A percentile compares a stretch with the other conserved stretches of the same genome.
Conservation (phyloP, 2,329 filamentous ascomycete genomes). For the Alternaria ethzedia region DNA sequence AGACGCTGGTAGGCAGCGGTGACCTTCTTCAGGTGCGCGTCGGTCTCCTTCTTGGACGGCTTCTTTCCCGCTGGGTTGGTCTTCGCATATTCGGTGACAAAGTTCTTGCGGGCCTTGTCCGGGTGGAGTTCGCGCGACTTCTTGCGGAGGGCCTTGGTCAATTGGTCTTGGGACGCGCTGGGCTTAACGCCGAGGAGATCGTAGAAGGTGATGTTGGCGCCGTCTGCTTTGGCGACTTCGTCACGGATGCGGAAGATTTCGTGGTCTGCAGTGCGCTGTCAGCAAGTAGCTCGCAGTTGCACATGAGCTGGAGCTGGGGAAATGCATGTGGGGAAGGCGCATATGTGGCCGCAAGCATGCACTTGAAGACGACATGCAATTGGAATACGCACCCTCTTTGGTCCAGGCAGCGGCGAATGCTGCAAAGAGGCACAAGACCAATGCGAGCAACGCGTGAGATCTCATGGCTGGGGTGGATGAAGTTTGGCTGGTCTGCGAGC, state of each 20-base stretch:
- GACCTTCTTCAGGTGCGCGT: slow-evolving; percentile 79
- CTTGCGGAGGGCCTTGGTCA: slow-evolving; percentile 93
- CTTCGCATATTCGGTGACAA: slow-evolving; percentile 69
- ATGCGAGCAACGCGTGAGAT: slow-evolving; percentile 65
- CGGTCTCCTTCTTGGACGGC: slow-evolving; percentile 76
- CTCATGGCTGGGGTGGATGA: slow-evolving; percentile 65
- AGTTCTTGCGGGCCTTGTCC: slow-evolving; percentile 90
- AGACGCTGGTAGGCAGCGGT: slow-evolving; percentile 83
- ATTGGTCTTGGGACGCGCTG: slow-evolving; percentile 80
- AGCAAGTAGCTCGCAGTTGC: slow-evolving; percentile 19
- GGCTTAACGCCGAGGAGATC: slow-evolving; percentile 81
- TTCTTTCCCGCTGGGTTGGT: slow-evolving; percentile 61
- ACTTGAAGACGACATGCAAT: slow-evolving; percentile 9
- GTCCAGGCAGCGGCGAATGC: slow-evolving; percentile 80
- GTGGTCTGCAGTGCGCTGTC: slow-evolving; percentile 68
- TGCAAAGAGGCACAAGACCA: slow-evolving; percentile 72
- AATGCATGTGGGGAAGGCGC: slow-evolving; percentile 16
- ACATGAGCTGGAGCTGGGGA: slow-evolving; percentile 25
- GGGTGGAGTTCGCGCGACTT: slow-evolving; percentile 84
- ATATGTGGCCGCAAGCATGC: slow-evolving; percentile 6
- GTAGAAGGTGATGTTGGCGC: slow-evolving; percentile 86
- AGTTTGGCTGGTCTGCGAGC: slow-evolving; percentile 24
- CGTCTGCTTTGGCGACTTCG: slow-evolving; percentile 79
- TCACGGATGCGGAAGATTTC: slow-evolving; percentile 97
- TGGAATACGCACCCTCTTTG: slow-evolving; percentile 72